phyloP scores from a whole-genome alignment of 2,329 filamentous ascomycete species.

The Sordariomycetes sp. region DNA sequence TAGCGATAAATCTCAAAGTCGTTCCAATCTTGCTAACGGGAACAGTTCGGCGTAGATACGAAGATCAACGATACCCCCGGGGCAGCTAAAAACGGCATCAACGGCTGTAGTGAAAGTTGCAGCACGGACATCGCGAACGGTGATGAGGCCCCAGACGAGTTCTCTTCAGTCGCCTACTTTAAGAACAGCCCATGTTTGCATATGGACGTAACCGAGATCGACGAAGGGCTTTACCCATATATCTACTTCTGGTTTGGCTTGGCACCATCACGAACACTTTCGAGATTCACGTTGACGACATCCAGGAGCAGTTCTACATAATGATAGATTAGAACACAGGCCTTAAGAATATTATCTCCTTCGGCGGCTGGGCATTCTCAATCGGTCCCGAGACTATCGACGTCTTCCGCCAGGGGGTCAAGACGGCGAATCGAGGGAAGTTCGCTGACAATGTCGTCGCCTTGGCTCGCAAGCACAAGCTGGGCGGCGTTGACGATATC shows the following conservation, averaged over 20 bases:
- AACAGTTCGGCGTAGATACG: no score
- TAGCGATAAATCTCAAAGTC: no score
- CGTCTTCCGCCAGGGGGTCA: constrained; percentile 17
- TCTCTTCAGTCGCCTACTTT: constrained; percentile 20
- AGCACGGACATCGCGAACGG: constrained; percentile 19
- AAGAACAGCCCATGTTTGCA: constrained; percentile 18
- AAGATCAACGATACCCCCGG: no score
- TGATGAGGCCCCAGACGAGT: constrained; percentile 12
- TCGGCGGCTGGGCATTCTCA: constrained; percentile 23
- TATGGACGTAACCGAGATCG: constrained; percentile 17
- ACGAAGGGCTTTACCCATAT: constrained; percentile 8
- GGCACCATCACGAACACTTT: constrained; percentile 2
- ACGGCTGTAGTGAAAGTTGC: constrained; percentile 20
- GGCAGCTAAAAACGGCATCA: constrained; percentile 8
- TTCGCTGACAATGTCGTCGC: constrained; percentile 24
- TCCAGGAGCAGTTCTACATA: constrained; percentile 15
- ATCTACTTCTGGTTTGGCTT: constrained; percentile 23
- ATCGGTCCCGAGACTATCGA: constrained; percentile 14
- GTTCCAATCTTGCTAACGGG: no score
- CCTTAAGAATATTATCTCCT: constrained; percentile 21
- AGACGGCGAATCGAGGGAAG: constrained; percentile 20
- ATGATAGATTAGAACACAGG: constrained; percentile 10
- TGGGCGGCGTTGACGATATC: constrained; percentile 28
- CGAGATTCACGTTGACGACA: constrained; percentile 8
- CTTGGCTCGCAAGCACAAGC: constrained; percentile 24